Base-by-base conservation (phyloP, 495 filamentous ascomycete species). In the Xanthoparmelia taractica region DNA sequence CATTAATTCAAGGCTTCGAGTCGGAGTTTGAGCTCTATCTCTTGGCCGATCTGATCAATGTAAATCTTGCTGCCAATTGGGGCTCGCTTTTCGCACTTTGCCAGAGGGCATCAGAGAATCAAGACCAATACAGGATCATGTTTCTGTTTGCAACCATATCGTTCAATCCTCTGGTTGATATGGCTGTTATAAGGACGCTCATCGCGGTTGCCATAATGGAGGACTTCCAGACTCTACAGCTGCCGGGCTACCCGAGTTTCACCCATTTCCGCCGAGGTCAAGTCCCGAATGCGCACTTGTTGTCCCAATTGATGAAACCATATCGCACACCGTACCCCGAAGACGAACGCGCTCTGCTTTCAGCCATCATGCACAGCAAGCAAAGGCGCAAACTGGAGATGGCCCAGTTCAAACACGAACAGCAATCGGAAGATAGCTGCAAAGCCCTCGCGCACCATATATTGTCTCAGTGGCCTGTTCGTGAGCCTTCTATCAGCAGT, bases 131-230 rank as follows among this genome's bases (percentile, higher is more conserved):
- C 50, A 38, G 56, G 17, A 62, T 82, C 3, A 80, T 80, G 73
- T 82, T 82, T 58, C 57, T 74, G 0, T 65, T 81, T 11, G 73
- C 70, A 0, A n/a, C 72, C 0, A 64, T 83, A 8, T 67, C 77
- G 2, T 83, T 77, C 57, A 23, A 67, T 11, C 38, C 66, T 4
- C 43, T 71, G 17, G 65, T 71, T 27, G 59, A 77, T 48, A 77
- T 79, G 73, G 60, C 65, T 33, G 29, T 76, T 0, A 27, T 82
- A 0, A 65, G 70, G 27, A 67, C 72, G 0, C 43, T 82, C 11
- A 57, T 76, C n/a, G 68, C 75, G 2, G 78, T 77, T 59, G 70
- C 68, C 2, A 27, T 75, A 7, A 38, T 79, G 12, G 38, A 70
- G 0, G 71, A 73, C 4, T 58, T 81, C 17, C 78, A 74, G 58